Conservation (phyloP, 805 yeast species). For the Saccharomyces cerevisiae region DNA sequence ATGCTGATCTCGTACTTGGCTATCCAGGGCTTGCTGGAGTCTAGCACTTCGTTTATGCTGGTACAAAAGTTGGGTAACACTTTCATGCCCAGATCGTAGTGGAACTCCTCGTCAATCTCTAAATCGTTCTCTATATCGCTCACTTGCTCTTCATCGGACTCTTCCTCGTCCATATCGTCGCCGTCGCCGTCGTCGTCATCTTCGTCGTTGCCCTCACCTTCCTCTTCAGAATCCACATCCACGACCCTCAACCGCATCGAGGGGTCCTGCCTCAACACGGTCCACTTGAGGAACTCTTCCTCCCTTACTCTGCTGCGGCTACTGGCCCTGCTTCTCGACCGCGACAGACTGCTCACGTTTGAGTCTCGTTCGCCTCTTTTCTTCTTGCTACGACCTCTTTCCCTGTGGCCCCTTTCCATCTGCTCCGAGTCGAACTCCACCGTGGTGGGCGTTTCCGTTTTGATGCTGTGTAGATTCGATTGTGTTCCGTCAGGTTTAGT, state of each 20-base stretch:
- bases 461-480: slow-evolving; percentile 1
- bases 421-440: slow-evolving; percentile 27
- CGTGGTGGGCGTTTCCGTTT: slow-evolving; percentile 5
- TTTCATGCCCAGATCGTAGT: slow-evolving; percentile 27
- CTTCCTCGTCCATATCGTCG: slow-evolving; percentile 28
- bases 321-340: slow-evolving; percentile 29
- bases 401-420: slow-evolving; percentile 15
- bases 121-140: slow-evolving; percentile 31
- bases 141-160: slow-evolving; percentile 35
- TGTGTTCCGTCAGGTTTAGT: slow-evolving; percentile 18
- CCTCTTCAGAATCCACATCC: slow-evolving; percentile 11
- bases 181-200: slow-evolving; percentile 25
- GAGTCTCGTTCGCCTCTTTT: slow-evolving; percentile 5
- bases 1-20: slow-evolving; percentile 16
- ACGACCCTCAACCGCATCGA: slow-evolving; percentile 45
- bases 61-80: slow-evolving; percentile 28
- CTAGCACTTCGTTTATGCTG: slow-evolving; percentile 23
- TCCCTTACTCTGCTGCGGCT: slow-evolving; percentile 21
- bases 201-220: slow-evolving; percentile 8
- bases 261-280: slow-evolving; percentile 67
- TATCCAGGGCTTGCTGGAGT: slow-evolving; percentile 28
- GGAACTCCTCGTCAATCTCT: slow-evolving; percentile 26
- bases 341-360: slow-evolving; percentile 7
- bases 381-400: slow-evolving; percentile 22
- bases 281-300: slow-evolving; percentile 46